Percentiles rank a stretch among this genome's conserved stretches.
Evolutionary conservation across 139 green algal genomes (phyloP).

Genomic region (Coelastrella sp.): DNA sequence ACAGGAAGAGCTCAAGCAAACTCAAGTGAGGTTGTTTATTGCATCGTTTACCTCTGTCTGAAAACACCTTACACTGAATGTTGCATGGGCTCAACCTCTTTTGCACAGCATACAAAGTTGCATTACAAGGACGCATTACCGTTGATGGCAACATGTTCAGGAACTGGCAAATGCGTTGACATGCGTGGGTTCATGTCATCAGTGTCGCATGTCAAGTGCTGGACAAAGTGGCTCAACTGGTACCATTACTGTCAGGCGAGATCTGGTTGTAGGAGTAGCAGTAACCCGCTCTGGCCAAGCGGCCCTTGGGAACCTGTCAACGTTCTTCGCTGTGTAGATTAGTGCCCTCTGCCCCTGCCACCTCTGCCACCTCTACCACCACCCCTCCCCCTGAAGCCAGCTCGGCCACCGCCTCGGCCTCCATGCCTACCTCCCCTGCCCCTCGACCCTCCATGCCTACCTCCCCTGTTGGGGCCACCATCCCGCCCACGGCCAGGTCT

Average conservation of each 20-base stretch:
- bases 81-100: background rate
- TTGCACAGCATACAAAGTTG: background rate
- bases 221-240: background rate
- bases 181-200: too few species aligned
- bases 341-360: background rate
- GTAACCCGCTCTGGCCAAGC: too few species aligned
- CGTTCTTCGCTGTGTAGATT: too few species aligned
- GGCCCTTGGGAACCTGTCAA: too few species aligned
- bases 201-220: background rate
- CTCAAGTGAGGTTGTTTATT: too few species aligned
- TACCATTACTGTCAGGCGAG: background rate
- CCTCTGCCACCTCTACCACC: conserved; percentile 15
- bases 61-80: background rate
- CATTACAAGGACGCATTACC: background rate
- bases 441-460: background rate
- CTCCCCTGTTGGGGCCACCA: conserved; percentile 4
- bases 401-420: background rate
- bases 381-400: background rate
- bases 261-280: background rate
- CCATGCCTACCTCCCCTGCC: conserved; percentile 8
- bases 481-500: background rate
- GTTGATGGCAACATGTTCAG: too few species aligned
- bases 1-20: too few species aligned
- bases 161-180: too few species aligned
- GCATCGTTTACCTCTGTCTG: too few species aligned